These are phyloP conservation scores for Vitis cinerea DNA, from an alignment of 164 flowering plant species.

Conservation along the genomic window DNA sequence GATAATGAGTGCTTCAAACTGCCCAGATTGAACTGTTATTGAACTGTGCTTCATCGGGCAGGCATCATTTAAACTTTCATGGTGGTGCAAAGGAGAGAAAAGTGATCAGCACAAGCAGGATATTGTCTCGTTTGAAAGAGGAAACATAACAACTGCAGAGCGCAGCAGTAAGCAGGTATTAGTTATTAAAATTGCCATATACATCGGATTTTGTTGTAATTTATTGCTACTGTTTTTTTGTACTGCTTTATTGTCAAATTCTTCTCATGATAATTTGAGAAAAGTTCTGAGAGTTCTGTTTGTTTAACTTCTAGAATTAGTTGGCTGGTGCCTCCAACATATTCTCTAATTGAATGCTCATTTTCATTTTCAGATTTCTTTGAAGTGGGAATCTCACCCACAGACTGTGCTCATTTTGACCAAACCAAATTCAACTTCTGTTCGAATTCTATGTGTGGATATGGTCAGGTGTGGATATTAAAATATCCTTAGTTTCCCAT, in stretches of 20 bases:
- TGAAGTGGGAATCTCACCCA: conserved; percentile 90
- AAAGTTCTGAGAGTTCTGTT: background rate
- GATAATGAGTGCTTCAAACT: background rate
- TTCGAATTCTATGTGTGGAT: conserved; percentile 71
- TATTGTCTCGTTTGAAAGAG: conserved; percentile 94
- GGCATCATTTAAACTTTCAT: conserved; percentile 94
- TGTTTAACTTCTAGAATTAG: background rate
- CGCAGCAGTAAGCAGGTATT: conserved; percentile 97
- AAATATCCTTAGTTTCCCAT: background rate
- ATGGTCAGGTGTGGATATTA: conserved; percentile 72
- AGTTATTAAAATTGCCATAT: background rate
- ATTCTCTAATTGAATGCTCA: conserved; percentile 16
- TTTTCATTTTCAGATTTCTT: conserved; percentile 69
- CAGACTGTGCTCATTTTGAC: conserved; percentile 84
- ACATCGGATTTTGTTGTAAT: background rate
- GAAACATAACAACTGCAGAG: conserved; percentile 88
- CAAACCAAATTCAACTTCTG: conserved; percentile 87
- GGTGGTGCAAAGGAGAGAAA: conserved; percentile 81
- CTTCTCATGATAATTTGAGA: background rate
- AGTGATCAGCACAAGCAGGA: conserved; percentile 95
- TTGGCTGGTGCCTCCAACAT: background rate
- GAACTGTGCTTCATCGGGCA: conserved; percentile 26
- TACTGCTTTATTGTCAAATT: background rate
- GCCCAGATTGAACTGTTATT: background rate
- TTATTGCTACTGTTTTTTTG: background rate